A percentile compares a stretch with the other conserved stretches of the same genome.
Evolutionary conservation across 2,329 filamentous ascomycete species (phyloP).

Genomic region (Rutstroemia sp.): DNA sequence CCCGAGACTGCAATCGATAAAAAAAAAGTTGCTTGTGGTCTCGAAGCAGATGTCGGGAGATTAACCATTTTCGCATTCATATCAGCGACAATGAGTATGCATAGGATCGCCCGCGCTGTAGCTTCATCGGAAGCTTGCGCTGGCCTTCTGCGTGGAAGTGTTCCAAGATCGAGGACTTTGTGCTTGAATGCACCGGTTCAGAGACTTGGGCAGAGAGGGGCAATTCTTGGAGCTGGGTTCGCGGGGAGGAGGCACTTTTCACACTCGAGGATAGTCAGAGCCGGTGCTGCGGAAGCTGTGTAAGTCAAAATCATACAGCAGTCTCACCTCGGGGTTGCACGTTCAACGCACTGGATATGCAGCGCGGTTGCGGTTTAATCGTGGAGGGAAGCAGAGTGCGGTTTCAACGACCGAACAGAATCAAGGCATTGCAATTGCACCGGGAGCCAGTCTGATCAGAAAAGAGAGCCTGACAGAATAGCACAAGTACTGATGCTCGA

Average conservation of each 20-base stretch:
- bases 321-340: background rate
- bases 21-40: constrained; percentile 14
- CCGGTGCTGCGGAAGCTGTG: constrained; percentile 26
- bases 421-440: too few species aligned
- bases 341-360: background rate
- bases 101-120: constrained; percentile 24
- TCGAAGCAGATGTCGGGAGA: background rate
- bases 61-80: background rate
- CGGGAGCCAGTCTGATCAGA: background rate
- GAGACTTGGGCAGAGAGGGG: constrained; percentile 11
- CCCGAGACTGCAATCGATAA: constrained; percentile 3
- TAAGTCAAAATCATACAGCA: constrained; percentile 13
- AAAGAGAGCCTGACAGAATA: background rate
- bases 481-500: constrained; percentile 5
- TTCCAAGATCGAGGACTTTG: constrained; percentile 22
- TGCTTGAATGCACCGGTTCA: constrained; percentile 25
- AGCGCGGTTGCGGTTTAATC: background rate
- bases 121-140: constrained; percentile 21
- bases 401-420: background rate
- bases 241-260: constrained; percentile 25
- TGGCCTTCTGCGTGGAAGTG: constrained; percentile 17
- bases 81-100: constrained; percentile 22
- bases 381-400: background rate
- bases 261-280: constrained; percentile 19
- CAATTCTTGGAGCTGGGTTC: constrained; percentile 12